Evolutionary conservation across 768 basidiomycete species (phyloP).

Genomic region (Gyrodon lividus): DNA sequence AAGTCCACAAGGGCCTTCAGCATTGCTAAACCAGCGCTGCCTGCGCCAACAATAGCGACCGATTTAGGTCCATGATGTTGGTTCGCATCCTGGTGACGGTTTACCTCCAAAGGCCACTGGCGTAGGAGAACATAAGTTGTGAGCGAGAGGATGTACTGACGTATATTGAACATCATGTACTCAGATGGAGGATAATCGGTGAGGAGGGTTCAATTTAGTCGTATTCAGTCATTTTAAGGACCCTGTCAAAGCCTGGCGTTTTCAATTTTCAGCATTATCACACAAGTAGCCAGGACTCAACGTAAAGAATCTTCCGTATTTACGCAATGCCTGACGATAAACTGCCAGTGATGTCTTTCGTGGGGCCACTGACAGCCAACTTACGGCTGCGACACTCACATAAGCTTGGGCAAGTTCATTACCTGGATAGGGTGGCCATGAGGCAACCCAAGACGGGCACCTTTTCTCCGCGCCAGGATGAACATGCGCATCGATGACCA

Average conservation of each 20-base stretch:
- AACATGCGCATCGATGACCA: too few relatives aligned
- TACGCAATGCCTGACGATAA: background rate
- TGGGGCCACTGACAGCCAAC: too few relatives aligned
- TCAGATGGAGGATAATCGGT: background rate
- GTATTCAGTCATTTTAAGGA: background rate
- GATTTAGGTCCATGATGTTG: constrained; percentile 33
- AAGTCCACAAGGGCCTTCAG: constrained; percentile 48
- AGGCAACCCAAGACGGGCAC: too few relatives aligned
- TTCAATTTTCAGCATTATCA: background rate
- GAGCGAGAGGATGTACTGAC: background rate
- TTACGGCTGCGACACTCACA: too few relatives aligned
- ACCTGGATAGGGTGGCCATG: too few relatives aligned
- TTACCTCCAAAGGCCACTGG: background rate
- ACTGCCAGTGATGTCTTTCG: background rate
- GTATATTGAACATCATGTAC: background rate
- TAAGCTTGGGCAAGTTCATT: too few relatives aligned
- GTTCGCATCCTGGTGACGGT: background rate
- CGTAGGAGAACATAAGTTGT: background rate
- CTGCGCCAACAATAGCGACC: constrained; percentile 55
- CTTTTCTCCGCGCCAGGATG: too few relatives aligned
- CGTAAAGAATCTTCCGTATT: background rate
- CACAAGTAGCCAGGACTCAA: background rate
- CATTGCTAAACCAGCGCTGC: constrained; percentile 52
- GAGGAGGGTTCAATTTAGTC: background rate
- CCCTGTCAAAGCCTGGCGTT: background rate